Conservation (phyloP, 2,329 filamentous ascomycete species). For the Alternaria gaisen region DNA sequence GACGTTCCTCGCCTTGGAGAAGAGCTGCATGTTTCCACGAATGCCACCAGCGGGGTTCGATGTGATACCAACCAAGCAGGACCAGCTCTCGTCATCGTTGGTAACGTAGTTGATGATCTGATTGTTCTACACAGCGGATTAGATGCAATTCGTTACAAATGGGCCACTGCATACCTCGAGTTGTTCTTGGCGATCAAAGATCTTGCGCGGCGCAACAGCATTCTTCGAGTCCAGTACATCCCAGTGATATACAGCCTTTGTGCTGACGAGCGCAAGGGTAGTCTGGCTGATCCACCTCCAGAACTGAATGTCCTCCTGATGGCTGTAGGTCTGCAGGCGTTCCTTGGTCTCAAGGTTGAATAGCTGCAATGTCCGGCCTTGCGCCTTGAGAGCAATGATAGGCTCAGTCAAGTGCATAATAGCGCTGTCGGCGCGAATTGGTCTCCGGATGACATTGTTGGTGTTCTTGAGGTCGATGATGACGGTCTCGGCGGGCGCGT, state of each 20-base stretch:
- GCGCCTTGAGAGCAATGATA: slow-evolving; percentile 95
- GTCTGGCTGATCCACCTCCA: slow-evolving; percentile 99
- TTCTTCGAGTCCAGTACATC: slow-evolving; percentile 89
- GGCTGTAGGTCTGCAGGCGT: slow-evolving; percentile 95
- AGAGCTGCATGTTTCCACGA: slow-evolving; percentile 95
- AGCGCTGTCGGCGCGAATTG: slow-evolving; percentile 98
- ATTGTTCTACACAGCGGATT: slow-evolving; percentile 69
- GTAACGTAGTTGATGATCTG: slow-evolving; percentile 99
- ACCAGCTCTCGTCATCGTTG: slow-evolving; percentile 96
- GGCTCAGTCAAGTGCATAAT: slow-evolving; percentile 99
- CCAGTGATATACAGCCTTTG: slow-evolving; percentile 94
- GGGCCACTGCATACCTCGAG: slow-evolving; percentile 70
- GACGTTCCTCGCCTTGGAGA: slow-evolving; percentile 94
- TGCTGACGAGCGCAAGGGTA: slow-evolving; percentile 88
- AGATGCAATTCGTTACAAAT: slow-evolving; percentile 18
- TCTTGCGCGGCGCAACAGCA: slow-evolving; percentile 77
- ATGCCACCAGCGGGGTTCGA: slow-evolving; percentile 92
- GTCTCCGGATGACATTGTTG: slow-evolving; percentile 92
- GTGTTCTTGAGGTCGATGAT: slow-evolving; percentile 98
- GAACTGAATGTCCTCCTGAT: slow-evolving; percentile 97
- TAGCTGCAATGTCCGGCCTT: slow-evolving; percentile 93
- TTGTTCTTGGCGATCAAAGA: slow-evolving; percentile 94
- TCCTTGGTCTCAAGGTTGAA: slow-evolving; percentile 93
- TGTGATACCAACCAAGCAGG: slow-evolving; percentile 95
- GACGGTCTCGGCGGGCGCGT: slow-evolving; percentile 88